A percentile compares a stretch with the other conserved stretches of the same genome.
These are phyloP conservation scores for Pseudonitzschia multistriata DNA, from an alignment of 108 stramenopile species.

Conservation along the genomic window DNA sequence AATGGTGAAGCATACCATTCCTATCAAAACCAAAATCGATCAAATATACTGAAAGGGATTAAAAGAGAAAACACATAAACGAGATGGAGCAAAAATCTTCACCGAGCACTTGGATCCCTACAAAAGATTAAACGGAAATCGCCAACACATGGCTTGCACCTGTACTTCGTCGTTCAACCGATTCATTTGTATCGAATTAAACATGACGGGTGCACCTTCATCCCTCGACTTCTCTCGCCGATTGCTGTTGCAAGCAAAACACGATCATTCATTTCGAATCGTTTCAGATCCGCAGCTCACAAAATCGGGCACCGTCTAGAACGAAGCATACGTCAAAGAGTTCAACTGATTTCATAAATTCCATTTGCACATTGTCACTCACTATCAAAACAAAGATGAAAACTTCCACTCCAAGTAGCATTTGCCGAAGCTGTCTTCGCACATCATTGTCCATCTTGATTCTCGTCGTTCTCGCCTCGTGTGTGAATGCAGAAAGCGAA, in stretches of 20 bases:
- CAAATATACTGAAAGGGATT: background rate
- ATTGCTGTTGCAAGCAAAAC: background rate
- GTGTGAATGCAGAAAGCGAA: background rate
- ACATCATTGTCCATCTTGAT: constrained; percentile 1
- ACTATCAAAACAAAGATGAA: background rate
- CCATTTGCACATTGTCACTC: background rate
- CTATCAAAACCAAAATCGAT: background rate
- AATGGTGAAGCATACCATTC: background rate
- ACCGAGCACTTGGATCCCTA: background rate
- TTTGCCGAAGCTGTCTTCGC: background rate
- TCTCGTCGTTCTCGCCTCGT: background rate
- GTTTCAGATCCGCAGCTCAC: background rate
- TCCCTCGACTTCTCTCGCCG: background rate
- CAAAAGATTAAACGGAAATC: background rate
- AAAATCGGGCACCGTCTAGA: background rate
- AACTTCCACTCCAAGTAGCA: background rate
- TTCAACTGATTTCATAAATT: background rate
- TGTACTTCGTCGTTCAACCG: background rate
- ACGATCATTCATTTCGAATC: background rate
- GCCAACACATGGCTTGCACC: constrained; percentile 5
- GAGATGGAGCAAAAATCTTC: background rate
- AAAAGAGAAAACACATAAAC: constrained; percentile 5
- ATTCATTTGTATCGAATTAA: background rate
- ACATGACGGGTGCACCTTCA: background rate
- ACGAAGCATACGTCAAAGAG: background rate